These are phyloP conservation scores for Heliosperma pusillum DNA, from an alignment of 148 eudicot genomes.

Conservation along the genomic window DNA sequence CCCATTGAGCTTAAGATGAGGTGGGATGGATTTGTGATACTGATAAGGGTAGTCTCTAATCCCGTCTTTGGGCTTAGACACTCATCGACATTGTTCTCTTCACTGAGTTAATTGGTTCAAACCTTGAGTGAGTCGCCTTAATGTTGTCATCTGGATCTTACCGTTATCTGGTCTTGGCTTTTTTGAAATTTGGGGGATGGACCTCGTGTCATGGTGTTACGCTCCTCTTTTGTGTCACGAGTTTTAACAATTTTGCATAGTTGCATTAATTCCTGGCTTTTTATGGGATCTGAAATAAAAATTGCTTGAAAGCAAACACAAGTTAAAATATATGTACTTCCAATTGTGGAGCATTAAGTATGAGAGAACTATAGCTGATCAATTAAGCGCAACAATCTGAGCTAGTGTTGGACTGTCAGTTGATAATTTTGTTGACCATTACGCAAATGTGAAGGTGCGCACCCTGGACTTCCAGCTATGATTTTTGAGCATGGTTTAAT, in stretches of 20 bases:
- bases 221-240: background rate
- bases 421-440: no score
- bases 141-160: background rate
- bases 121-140: background rate
- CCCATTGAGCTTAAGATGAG: background rate
- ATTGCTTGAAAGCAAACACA: no score
- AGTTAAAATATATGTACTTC: no score
- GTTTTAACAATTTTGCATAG: background rate
- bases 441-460: no score
- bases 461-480: no score
- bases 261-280: no score
- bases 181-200: background rate
- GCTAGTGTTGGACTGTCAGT: no score
- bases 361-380: no score
- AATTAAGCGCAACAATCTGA: no score
- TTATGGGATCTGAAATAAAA: no score
- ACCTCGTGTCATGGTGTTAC: background rate
- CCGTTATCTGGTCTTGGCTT: background rate
- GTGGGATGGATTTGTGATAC: background rate
- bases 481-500: no score
- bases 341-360: no score
- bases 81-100: background rate
- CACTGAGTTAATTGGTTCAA: background rate
- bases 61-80: background rate
- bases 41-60: background rate